phyloP scores from a whole-genome alignment of 306 rosid species.

The Trifolium subterraneum region DNA sequence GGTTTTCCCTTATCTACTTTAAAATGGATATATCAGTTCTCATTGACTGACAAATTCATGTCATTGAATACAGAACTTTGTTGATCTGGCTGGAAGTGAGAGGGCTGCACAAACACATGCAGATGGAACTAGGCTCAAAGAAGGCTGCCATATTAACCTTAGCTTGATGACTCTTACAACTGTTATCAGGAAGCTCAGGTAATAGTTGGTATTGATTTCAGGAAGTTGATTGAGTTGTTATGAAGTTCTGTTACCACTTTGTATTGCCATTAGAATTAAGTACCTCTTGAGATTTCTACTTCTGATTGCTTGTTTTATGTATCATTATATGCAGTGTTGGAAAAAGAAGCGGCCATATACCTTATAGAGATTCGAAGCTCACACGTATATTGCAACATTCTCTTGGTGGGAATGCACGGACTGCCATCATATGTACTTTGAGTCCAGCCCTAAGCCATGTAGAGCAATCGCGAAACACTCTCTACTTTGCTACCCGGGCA shows the following conservation, averaged over 20 bases:
- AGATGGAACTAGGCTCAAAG: constrained; percentile 97
- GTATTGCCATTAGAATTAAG: not conserved
- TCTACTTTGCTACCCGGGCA: constrained; percentile 93
- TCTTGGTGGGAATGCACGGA: constrained; percentile 98
- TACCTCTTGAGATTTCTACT: not conserved
- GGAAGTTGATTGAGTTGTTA: constrained; percentile 23
- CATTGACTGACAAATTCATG: constrained; percentile 13
- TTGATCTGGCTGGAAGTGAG: constrained; percentile 99
- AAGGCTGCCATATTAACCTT: constrained; percentile 99
- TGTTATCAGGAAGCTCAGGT: constrained; percentile 99
- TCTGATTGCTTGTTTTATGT: constrained; percentile 18
- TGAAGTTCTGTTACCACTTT: not conserved
- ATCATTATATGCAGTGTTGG: constrained; percentile 69
- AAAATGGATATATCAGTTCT: constrained; percentile 10
- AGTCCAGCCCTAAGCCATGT: constrained; percentile 96
- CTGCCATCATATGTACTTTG: constrained; percentile 96
- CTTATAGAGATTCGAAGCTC: constrained; percentile 97
- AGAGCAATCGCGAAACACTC: constrained; percentile 96
- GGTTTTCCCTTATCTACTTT: not conserved
- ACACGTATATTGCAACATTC: constrained; percentile 98
- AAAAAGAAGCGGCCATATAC: constrained; percentile 92
- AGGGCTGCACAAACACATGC: constrained; percentile 98
- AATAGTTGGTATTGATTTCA: constrained; percentile 38
- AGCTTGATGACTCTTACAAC: constrained; percentile 99
- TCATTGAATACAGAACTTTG: constrained; percentile 76